These are phyloP conservation scores for Wilcoxina mikolae DNA, from an alignment of 495 filamentous ascomycete species.

Conservation along the genomic window DNA sequence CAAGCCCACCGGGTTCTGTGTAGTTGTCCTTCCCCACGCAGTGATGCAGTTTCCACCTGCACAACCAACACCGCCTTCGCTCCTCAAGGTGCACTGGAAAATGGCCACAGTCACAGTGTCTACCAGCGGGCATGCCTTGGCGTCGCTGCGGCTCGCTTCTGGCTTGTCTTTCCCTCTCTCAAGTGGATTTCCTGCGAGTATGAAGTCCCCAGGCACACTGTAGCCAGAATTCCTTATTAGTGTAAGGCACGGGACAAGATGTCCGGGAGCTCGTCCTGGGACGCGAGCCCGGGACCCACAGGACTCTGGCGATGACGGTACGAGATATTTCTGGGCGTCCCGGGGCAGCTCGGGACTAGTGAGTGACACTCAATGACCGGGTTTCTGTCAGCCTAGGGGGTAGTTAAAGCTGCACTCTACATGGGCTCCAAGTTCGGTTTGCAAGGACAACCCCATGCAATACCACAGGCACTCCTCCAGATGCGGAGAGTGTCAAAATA, in stretches of 20 bases:
- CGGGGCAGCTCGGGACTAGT: too few relatives aligned
- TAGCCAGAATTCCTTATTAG: neutral
- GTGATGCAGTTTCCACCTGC: neutral
- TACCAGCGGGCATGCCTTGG: neutral
- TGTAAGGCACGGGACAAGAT: too few relatives aligned
- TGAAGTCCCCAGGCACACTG: neutral
- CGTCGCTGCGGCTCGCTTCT: neutral
- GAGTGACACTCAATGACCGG: too few relatives aligned
- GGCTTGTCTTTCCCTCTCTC: neutral
- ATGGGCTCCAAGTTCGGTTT: neutral
- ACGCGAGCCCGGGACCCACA: too few relatives aligned
- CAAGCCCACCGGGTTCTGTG: neutral
- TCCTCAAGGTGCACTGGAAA: neutral
- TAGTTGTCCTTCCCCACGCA: neutral
- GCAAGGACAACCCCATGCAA: neutral
- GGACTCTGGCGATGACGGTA: too few relatives aligned
- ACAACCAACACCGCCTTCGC: neutral
- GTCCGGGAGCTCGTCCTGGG: too few relatives aligned
- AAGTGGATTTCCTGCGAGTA: neutral
- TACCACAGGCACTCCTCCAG: constrained; percentile 12
- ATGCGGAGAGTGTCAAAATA: constrained; percentile 18
- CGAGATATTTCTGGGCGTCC: too few relatives aligned
- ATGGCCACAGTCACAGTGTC: neutral
- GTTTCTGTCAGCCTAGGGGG: neutral
- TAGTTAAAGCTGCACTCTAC: neutral